Evolutionary conservation across 2,329 filamentous ascomycete species (phyloP).

Genomic region (Lecanicillium sp.): DNA sequence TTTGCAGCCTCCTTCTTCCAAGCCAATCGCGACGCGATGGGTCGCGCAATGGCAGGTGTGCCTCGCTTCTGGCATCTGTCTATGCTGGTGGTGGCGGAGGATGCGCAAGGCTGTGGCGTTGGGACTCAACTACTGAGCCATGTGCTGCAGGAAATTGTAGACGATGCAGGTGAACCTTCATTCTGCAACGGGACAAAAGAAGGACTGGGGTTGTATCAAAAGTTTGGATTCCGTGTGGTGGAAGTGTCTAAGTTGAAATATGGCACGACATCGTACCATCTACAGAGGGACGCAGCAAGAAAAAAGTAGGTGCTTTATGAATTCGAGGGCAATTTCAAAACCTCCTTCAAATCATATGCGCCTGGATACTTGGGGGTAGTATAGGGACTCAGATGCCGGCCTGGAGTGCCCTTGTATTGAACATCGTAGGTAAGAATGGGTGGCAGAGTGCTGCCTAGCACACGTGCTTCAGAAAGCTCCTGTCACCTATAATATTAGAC

Average conservation of each 20-base stretch:
- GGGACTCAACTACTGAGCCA: slow-evolving; percentile 28
- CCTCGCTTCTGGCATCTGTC: slow-evolving; percentile 29
- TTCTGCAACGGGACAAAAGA: slow-evolving; percentile 25
- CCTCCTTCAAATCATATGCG: no score
- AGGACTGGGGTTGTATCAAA: slow-evolving; percentile 24
- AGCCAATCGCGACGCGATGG: slow-evolving; percentile 20
- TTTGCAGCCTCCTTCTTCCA: slow-evolving; percentile 38
- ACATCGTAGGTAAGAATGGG: no score
- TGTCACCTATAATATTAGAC: no score
- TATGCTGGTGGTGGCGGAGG: slow-evolving; percentile 26
- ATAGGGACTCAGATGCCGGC: no score
- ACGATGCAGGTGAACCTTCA: slow-evolving; percentile 23
- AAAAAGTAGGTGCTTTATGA: no score
- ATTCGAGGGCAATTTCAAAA: no score
- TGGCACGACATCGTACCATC: slow-evolving; percentile 23
- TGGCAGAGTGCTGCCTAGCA: no score
- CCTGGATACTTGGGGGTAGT: no score
- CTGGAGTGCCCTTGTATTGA: no score
- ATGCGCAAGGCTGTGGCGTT: slow-evolving; percentile 27
- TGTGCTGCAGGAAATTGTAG: slow-evolving; percentile 24
- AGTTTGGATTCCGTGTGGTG: slow-evolving; percentile 23
- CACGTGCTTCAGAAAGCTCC: no score
- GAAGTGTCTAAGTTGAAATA: slow-evolving; percentile 19
- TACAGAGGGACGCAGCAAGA: slow-evolving; percentile 21
- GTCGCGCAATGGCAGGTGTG: slow-evolving; percentile 21